phyloP scores from a whole-genome alignment of 75 land plant genomes.

The Larix kaempferi region DNA sequence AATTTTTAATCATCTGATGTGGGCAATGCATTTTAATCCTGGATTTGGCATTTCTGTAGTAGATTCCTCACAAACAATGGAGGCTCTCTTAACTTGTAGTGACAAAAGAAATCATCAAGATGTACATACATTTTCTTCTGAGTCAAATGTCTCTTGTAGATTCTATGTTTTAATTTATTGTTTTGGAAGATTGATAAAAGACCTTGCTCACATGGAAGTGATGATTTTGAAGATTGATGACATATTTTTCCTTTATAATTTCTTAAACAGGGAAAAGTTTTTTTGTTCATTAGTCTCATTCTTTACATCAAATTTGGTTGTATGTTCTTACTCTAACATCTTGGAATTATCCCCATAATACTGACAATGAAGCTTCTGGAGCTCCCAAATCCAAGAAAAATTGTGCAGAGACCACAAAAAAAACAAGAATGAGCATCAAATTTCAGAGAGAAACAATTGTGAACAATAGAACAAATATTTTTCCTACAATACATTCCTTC shows the following conservation, averaged over 20 bases:
- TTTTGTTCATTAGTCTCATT: too few relatives aligned
- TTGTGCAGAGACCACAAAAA: neutral
- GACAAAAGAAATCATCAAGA: constrained; percentile 57
- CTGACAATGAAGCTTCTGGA: too few relatives aligned
- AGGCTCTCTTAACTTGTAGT: constrained; percentile 71
- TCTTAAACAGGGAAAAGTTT: too few relatives aligned
- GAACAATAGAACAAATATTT: neutral
- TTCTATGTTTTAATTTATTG: constrained; percentile 1
- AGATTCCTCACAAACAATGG: constrained; percentile 78
- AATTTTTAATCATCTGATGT: constrained; percentile 5
- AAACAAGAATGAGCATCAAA: neutral
- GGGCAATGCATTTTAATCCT: neutral
- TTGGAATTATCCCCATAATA: too few relatives aligned
- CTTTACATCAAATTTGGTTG: too few relatives aligned
- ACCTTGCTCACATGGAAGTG: neutral
- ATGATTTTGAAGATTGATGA: neutral
- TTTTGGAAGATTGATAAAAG: neutral
- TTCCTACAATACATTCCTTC: neutral
- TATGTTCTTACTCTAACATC: too few relatives aligned
- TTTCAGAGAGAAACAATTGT: neutral
- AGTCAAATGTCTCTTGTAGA: neutral
- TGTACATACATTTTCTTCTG: constrained; percentile 5
- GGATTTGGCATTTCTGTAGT: constrained; percentile 43
- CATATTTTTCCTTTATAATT: neutral
- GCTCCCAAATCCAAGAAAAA: neutral